phyloP scores from a whole-genome alignment of 805 yeast species.

The Wickerhamomyces hampshirensis region DNA sequence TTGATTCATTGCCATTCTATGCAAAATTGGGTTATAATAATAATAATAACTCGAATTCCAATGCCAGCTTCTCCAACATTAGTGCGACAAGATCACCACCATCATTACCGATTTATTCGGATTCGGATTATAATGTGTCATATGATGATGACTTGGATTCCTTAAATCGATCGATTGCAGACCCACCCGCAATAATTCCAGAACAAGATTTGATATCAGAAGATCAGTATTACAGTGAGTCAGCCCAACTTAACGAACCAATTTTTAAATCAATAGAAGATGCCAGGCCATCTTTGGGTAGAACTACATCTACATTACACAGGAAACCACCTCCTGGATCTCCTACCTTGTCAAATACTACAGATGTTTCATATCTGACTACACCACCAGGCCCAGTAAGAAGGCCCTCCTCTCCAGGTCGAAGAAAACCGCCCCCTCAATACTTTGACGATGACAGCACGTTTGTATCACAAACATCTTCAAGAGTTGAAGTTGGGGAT shows the following conservation, averaged over 20 bases:
- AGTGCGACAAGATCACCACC: no score
- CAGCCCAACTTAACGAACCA: no score
- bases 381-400: constrained; percentile 1
- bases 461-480: constrained; percentile 1
- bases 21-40: constrained; percentile 7
- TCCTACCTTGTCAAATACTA: constrained; percentile 6
- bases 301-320: no score
- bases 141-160: constrained; percentile 4
- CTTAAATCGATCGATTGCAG: no score
- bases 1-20: constrained; percentile 16
- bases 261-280: no score
- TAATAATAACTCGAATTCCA: constrained; percentile 4
- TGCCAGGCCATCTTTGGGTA: no score
- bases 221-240: no score
- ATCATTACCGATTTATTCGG: constrained; percentile 4
- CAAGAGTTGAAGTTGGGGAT: background rate
- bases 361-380: constrained; percentile 1
- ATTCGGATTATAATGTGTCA: constrained; percentile 4
- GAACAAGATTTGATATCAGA: no score
- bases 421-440: constrained; percentile 21
- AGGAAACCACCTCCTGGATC: constrained; percentile 25
- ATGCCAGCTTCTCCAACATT: constrained; percentile 4
- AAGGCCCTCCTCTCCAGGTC: constrained; percentile 19
- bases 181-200: no score
- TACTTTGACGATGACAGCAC: background rate